These are phyloP conservation scores for Stagonosporopsis rhizophila DNA, from an alignment of 2,329 filamentous ascomycete species.

Conservation along the genomic window DNA sequence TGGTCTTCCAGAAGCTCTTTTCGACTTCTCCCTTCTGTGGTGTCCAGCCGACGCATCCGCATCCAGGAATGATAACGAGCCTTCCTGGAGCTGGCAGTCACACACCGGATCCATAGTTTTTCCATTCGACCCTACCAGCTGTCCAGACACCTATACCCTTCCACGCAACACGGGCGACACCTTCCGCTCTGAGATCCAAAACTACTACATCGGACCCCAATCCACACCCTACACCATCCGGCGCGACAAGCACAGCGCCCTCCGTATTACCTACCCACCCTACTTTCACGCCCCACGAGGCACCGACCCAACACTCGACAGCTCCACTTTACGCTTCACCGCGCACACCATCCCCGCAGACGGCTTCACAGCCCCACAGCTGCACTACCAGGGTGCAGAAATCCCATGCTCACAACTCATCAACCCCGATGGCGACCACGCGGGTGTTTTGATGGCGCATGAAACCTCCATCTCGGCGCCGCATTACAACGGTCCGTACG, in stretches of 20 bases:
- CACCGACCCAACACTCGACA: slow-evolving; percentile 24
- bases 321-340: slow-evolving; percentile 37
- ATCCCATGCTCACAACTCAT: slow-evolving; percentile 39
- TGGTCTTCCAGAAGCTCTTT: slow-evolving; percentile 41
- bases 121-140: slow-evolving; percentile 44
- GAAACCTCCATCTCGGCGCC: slow-evolving; percentile 30
- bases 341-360: slow-evolving; percentile 35
- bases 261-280: slow-evolving; percentile 37
- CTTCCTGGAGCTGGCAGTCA: slow-evolving; percentile 45
- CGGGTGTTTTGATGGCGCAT: slow-evolving; percentile 44
- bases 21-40: slow-evolving; percentile 45
- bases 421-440: slow-evolving; percentile 29
- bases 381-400: slow-evolving; percentile 27
- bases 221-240: slow-evolving; percentile 37
- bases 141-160: slow-evolving; percentile 35
- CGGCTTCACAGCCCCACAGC: slow-evolving; percentile 35
- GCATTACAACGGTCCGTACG: slow-evolving; percentile 29
- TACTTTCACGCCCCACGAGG: slow-evolving; percentile 36
- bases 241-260: slow-evolving; percentile 30
- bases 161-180: slow-evolving; percentile 31
- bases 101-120: slow-evolving; percentile 40
- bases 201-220: slow-evolving; percentile 36
- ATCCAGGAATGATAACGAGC: slow-evolving; percentile 27
- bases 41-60: slow-evolving; percentile 34
- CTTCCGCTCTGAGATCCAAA: slow-evolving; percentile 41